These are phyloP conservation scores for Hericium rajendrae DNA, from an alignment of 768 basidiomycete genomes.

Conservation along the genomic window DNA sequence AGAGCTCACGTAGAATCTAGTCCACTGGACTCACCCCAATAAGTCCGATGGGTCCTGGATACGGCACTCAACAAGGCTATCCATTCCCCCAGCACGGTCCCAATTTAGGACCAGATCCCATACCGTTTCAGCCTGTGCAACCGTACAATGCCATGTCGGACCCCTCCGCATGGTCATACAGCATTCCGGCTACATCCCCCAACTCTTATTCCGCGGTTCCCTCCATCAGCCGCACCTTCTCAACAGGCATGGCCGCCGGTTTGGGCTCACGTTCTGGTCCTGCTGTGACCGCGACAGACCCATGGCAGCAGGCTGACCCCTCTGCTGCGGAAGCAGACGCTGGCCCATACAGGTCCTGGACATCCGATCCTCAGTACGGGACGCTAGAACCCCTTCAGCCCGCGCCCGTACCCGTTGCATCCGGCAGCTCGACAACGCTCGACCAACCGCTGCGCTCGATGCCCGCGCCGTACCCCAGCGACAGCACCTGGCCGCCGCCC, in stretches of 20 bases:
- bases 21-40: neutral
- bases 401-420: neutral
- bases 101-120: neutral
- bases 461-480: constrained; percentile 4
- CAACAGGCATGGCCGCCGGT: neutral
- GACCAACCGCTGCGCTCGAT: constrained; percentile 8
- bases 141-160: neutral
- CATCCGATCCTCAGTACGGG: constrained; percentile 2
- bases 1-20: neutral
- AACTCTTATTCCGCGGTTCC: neutral
- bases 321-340: constrained; percentile 7
- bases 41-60: neutral
- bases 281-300: neutral
- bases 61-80: neutral
- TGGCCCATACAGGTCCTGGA: constrained; percentile 12
- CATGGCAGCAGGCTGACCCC: neutral
- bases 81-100: neutral
- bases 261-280: neutral
- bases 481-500: constrained; percentile 11
- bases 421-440: constrained; percentile 6
- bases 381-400: constrained; percentile 7
- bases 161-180: neutral
- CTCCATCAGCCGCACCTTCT: neutral
- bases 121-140: neutral
- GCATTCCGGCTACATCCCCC: neutral